These are phyloP conservation scores for Russula ochroleuca DNA, from an alignment of 768 basidiomycete species.

Conservation along the genomic window DNA sequence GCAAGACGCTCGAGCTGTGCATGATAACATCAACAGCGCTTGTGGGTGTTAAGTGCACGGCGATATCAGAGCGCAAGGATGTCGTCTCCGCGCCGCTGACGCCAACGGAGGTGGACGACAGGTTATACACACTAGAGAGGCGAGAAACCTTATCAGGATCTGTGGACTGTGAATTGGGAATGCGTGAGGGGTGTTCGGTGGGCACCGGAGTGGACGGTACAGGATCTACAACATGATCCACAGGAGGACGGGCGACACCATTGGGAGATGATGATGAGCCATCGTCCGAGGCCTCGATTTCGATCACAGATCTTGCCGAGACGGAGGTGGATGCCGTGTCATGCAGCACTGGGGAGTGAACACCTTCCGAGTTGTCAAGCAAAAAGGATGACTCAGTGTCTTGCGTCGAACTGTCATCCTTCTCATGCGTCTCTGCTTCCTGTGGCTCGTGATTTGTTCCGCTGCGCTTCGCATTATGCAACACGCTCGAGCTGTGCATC, in stretches of 20 bases:
- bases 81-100: slow-evolving; percentile 34
- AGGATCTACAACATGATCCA: slow-evolving; percentile 19
- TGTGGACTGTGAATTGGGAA: slow-evolving; percentile 76
- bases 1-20: too few species aligned
- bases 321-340: slow-evolving; percentile 22
- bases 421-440: slow-evolving; percentile 14
- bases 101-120: slow-evolving; percentile 37
- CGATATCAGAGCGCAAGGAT: slow-evolving; percentile 27
- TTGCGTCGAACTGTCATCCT: slow-evolving; percentile 18
- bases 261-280: too few species aligned
- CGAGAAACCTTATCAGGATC: slow-evolving; percentile 64
- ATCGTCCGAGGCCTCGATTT: slow-evolving; percentile 20
- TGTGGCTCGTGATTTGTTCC: slow-evolving; percentile 16
- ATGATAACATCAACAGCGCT: too few species aligned
- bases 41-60: too few species aligned
- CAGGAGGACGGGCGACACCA: not conserved
- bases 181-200: slow-evolving; percentile 37
- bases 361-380: slow-evolving; percentile 20
- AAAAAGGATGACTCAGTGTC: too few species aligned
- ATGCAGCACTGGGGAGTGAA: not conserved
- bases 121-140: slow-evolving; percentile 54
- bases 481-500: slow-evolving; percentile 22
- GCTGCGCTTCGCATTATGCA: slow-evolving; percentile 9
- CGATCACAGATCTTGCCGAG: slow-evolving; percentile 23
- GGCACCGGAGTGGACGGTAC: slow-evolving; percentile 23